Conservation (phyloP, 2,329 filamentous ascomycete genomes). For the Colletotrichum sp. region DNA sequence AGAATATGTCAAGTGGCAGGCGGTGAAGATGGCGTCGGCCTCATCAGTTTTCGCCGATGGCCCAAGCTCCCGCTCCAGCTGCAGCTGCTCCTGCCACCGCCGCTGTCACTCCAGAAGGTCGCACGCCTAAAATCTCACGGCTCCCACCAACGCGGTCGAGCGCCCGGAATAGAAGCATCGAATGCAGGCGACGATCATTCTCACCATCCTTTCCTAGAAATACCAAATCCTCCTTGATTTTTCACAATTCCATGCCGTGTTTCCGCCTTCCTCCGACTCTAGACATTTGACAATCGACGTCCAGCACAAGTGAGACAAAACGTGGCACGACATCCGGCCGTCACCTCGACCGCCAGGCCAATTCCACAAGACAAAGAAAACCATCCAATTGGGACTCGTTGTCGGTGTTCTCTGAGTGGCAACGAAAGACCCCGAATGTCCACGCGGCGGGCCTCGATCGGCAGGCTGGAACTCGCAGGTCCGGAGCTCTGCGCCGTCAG, state of each 20-base stretch:
- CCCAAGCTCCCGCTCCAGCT: neutral
- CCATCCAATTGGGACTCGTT: neutral
- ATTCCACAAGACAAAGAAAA: neutral
- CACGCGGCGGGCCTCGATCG: neutral
- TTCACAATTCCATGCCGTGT: neutral
- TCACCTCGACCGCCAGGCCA: neutral
- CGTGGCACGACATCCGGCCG: neutral
- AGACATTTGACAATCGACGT: neutral
- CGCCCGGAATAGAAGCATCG: neutral
- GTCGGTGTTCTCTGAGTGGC: neutral
- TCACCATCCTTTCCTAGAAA: neutral
- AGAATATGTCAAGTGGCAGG: neutral
- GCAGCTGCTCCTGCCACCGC: neutral
- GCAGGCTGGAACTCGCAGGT: neutral
- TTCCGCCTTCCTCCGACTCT: neutral
- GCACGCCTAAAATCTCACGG: slow-evolving; percentile 10
- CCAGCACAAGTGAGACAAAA: neutral
- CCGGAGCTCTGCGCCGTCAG: neutral
- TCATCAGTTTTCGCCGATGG: neutral
- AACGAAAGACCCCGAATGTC: neutral
- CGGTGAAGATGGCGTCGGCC: neutral
- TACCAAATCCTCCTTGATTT: neutral
- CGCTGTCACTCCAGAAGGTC: neutral
- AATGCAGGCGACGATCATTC: neutral
- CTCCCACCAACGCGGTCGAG: neutral